Percentiles rank a stretch among this genome's conserved stretches.
Conservation (phyloP, 2,329 filamentous ascomycete genomes). For the Cercospora sp. region DNA sequence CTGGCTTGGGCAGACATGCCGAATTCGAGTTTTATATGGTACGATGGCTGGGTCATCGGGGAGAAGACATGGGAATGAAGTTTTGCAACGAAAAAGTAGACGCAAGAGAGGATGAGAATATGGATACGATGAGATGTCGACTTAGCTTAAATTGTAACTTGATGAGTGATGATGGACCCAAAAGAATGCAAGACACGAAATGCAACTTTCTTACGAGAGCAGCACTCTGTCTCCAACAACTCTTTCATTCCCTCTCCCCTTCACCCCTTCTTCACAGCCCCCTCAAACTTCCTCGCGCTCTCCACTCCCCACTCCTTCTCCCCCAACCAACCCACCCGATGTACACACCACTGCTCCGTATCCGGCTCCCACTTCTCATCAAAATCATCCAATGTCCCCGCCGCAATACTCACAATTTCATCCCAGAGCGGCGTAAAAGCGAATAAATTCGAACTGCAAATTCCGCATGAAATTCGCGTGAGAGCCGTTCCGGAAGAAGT, state of each 20-base stretch:
- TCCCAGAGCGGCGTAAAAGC: conserved; percentile 26
- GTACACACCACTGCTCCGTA: conserved; percentile 30
- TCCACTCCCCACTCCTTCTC: conserved; percentile 22
- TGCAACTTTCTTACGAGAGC: too few relatives aligned
- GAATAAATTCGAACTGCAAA: conserved; percentile 40
- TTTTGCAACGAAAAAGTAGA: not conserved
- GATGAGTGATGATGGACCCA: not conserved
- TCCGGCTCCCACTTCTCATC: conserved; percentile 28
- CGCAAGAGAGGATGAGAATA: not conserved
- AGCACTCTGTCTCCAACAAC: not conserved
- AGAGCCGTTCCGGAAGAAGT: conserved; percentile 49
- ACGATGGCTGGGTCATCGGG: conserved; percentile 17
- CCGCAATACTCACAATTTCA: conserved; percentile 28
- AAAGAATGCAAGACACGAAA: not conserved
- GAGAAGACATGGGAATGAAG: not conserved
- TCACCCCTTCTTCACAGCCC: conserved; percentile 12
- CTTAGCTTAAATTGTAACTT: not conserved
- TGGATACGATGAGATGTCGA: not conserved
- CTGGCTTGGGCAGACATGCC: conserved; percentile 7
- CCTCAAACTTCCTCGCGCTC: conserved; percentile 16
- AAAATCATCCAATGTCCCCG: conserved; percentile 31
- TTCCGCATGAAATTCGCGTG: conserved; percentile 45
- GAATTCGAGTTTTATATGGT: conserved; percentile 3
- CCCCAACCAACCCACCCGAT: conserved; percentile 22
- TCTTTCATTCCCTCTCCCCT: not conserved